Conservation (phyloP, 2,329 filamentous ascomycete genomes). For the Trichoderma aggressivum region DNA sequence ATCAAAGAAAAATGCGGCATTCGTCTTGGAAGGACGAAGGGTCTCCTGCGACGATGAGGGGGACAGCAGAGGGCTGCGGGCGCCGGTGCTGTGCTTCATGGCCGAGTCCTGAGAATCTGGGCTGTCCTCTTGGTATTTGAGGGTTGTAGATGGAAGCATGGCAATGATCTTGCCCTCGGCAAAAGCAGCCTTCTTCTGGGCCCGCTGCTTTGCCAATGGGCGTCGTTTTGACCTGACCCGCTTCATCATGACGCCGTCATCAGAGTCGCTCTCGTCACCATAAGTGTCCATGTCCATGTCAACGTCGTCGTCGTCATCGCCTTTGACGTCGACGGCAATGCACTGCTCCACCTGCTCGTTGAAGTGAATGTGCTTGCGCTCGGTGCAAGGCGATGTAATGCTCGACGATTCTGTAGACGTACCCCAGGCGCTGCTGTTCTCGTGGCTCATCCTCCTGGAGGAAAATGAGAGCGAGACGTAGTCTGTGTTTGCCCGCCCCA, state of each 20-base stretch:
- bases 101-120: slow-evolving; percentile 62
- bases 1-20: slow-evolving; percentile 60
- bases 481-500: slow-evolving; percentile 66
- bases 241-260: slow-evolving; percentile 84
- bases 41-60: slow-evolving; percentile 83
- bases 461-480: slow-evolving; percentile 64
- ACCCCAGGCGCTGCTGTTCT: slow-evolving; percentile 58
- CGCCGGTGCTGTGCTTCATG: slow-evolving; percentile 56
- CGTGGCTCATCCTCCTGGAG: slow-evolving; percentile 57
- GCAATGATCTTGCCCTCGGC: slow-evolving; percentile 81
- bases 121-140: slow-evolving; percentile 79
- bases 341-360: slow-evolving; percentile 95
- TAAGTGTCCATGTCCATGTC: slow-evolving; percentile 42
- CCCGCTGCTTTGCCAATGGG: slow-evolving; percentile 44
- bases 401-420: slow-evolving; percentile 70
- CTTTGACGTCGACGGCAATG: slow-evolving; percentile 86
- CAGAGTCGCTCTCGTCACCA: slow-evolving; percentile 64
- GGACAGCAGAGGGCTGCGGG: slow-evolving; percentile 54
- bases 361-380: slow-evolving; percentile 88
- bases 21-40: slow-evolving; percentile 65
- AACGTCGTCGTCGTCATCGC: slow-evolving; percentile 70
- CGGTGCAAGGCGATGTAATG: slow-evolving; percentile 57
- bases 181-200: slow-evolving; percentile 38
- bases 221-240: slow-evolving; percentile 54
- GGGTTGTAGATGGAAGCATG: slow-evolving; percentile 79